Conservation (phyloP, 1,139 yeast species). For the Taphrina pruni region DNA sequence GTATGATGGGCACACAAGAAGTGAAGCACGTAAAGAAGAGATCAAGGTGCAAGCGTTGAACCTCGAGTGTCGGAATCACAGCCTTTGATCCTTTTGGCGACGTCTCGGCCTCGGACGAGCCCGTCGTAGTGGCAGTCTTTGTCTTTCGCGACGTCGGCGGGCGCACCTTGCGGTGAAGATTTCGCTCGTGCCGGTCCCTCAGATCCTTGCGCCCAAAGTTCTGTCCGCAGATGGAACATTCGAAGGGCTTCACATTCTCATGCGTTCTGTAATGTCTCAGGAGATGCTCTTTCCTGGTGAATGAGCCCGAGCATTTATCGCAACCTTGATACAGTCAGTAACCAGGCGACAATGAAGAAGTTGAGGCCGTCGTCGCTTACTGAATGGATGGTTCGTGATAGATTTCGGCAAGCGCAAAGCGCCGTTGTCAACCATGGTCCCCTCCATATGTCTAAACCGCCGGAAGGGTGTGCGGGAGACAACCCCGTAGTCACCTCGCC, state of each 20-base stretch:
- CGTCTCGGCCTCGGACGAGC: conserved; percentile 4
- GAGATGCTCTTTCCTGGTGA: conserved; percentile 91
- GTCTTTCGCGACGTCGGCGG: conserved; percentile 9
- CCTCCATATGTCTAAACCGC: conserved; percentile 8
- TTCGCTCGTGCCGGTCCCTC: conserved; percentile 25
- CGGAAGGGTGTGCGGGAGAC: background rate
- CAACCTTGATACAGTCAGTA: conserved; percentile 55
- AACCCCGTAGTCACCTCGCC: background rate
- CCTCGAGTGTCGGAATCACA: background rate
- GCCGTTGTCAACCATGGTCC: background rate
- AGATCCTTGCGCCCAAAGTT: conserved; percentile 27
- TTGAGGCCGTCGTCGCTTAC: conserved; percentile 1
- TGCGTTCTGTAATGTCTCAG: conserved; percentile 93
- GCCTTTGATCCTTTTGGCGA: background rate
- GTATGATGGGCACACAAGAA: conserved; percentile 16
- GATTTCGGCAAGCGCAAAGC: background rate
- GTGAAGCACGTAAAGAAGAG: conserved; percentile 27
- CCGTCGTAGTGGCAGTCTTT: background rate
- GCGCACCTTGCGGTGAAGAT: conserved; percentile 18
- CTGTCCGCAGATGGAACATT: conserved; percentile 56
- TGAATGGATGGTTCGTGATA: conserved; percentile 14
- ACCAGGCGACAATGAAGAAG: background rate
- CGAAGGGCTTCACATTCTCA: conserved; percentile 95
- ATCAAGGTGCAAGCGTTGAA: conserved; percentile 5
- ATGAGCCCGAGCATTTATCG: conserved; percentile 88